Base-by-base conservation (phyloP, 2,329 filamentous ascomycete species). In the Ambrosiella beaveri region DNA sequence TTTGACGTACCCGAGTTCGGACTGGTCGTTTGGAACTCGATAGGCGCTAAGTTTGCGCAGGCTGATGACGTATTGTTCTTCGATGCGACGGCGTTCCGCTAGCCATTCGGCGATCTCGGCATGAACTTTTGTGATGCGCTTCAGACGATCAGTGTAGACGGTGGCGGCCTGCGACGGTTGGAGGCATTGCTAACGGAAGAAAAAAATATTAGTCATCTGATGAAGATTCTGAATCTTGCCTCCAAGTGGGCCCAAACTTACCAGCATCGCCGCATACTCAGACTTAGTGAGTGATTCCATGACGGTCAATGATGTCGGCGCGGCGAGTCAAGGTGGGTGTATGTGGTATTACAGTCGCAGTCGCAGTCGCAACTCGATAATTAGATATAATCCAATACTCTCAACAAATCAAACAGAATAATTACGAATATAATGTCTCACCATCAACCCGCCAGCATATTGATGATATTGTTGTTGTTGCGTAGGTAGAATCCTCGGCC, bases 181-280 rank as follows among this genome's bases (percentile, higher is more conserved):
- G 65, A 98, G 78, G 66, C 81, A 80, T 64, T 84, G 83, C 91
- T 97, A 61, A 44, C 37, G 65, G 53, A 57, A 40, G 62, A 55
- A 49, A 39, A 51, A 51, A 36, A 19, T 12, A 41, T 36, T 27
- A 27, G 47, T 44, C 17, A 60, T 11, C 41, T n/a, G n/a, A 40
- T 17, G 36, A n/a, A 40, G 7, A n/a, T 35, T 37, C 35, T 17
- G 35, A 40, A 12, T 17, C 8, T 49, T 9, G 27, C 27, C 27
- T 27, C 3, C 27, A 27, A 27, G 27, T 27, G 3, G 27, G 27
- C 27, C 27, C 11, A 13, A 55, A 72, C 85, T 77, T 77, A 96
- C 91, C 84, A 95, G 84, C 80, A 97, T 84, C 65, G 83, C 84
- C 70, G 91, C 89, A 76, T 97, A 97, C 72, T 96, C 91, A 71